Base-by-base conservation (phyloP, 108 stramenopile genomes). In the Pseudonitzschia pungens region DNA sequence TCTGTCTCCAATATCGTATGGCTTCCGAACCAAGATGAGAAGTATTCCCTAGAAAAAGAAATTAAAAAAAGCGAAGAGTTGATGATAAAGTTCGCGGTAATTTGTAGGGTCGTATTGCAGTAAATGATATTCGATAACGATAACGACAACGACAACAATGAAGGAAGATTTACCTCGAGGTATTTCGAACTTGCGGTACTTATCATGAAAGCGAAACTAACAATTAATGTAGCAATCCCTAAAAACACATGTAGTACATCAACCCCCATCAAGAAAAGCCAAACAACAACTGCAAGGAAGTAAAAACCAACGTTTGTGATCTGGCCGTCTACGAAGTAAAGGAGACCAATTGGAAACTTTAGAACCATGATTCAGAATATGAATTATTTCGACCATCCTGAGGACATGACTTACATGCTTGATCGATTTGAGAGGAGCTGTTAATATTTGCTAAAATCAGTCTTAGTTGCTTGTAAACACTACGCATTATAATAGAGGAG, bases 1-100 rank as follows among this genome's bases (percentile, higher is more conserved):
- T 69, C 83, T 70, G 70, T 94, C 93, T 4, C 93, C 93, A 53
- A 94, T 86, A 71, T 91, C 89, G 69, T 86, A 94, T 11, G 91
- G 91, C n/a, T 77, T 82, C 9, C 86, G 77, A 24, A 86, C 74
- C 12, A 89, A 81, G 31, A 90, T 86, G 54, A 77, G 69, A 29
- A 77, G 54, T 33, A 71, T 71, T 22, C 76, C 76, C 76, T 77
- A 33, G 20, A 21, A 41, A 28, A 18, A 45, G 60, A 3, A 40
- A 65, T 9, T 45, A 43, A 18, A 21, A 27, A 0, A 44, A 31
- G 11, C 22, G 14, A 22, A 54, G 20, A 40, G 9, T 45, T 29
- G 10, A 12, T 11, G 2, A 14, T 48, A 48, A 48, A 48, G n/a
- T n/a, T n/a, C n/a, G n/a, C n/a, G n/a, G n/a, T n/a, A 48, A 18